Evolutionary conservation across 352 stramenopile genomes (phyloP).

Genomic region (Globisporangium nodosum): DNA sequence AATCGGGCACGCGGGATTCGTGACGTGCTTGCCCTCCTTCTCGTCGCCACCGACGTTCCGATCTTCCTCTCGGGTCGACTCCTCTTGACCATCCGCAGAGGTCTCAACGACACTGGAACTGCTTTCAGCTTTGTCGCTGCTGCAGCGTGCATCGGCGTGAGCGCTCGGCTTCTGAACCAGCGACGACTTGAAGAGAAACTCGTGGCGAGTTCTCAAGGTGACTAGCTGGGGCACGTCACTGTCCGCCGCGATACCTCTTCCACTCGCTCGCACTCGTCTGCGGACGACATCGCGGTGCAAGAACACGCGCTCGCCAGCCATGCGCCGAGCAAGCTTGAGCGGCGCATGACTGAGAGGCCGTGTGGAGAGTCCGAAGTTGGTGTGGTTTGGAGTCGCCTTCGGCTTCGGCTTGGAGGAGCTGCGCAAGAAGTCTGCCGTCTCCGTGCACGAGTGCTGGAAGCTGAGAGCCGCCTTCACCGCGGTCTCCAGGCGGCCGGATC

Average conservation of each 20-base stretch:
- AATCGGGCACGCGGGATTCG: slow-evolving; percentile 15
- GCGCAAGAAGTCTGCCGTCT: slow-evolving; percentile 11
- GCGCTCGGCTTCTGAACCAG: slow-evolving; percentile 9
- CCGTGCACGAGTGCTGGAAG: slow-evolving; percentile 8
- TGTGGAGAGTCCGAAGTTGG: slow-evolving; percentile 11
- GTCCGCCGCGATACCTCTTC: background rate
- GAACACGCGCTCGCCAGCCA: background rate
- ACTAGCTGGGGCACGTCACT: background rate
- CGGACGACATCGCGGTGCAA: background rate
- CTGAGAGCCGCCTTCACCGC: slow-evolving; percentile 38
- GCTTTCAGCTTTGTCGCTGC: background rate
- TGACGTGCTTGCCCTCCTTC: background rate
- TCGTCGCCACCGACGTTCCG: background rate
- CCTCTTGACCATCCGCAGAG: background rate
- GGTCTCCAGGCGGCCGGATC: slow-evolving; percentile 42
- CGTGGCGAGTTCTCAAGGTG: slow-evolving; percentile 1
- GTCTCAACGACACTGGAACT: background rate
- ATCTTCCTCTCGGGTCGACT: background rate
- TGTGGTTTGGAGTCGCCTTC: background rate
- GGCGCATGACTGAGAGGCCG: slow-evolving; percentile 1
- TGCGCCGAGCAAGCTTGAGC: slow-evolving; percentile 4
- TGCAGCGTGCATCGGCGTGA: background rate
- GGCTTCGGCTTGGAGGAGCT: background rate
- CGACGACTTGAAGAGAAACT: slow-evolving; percentile 29
- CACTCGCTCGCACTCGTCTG: background rate